A percentile compares a stretch with the other conserved stretches of the same genome.
Evolutionary conservation across 164 flowering plant genomes (phyloP).

Genomic region (Cinnamomum chago): DNA sequence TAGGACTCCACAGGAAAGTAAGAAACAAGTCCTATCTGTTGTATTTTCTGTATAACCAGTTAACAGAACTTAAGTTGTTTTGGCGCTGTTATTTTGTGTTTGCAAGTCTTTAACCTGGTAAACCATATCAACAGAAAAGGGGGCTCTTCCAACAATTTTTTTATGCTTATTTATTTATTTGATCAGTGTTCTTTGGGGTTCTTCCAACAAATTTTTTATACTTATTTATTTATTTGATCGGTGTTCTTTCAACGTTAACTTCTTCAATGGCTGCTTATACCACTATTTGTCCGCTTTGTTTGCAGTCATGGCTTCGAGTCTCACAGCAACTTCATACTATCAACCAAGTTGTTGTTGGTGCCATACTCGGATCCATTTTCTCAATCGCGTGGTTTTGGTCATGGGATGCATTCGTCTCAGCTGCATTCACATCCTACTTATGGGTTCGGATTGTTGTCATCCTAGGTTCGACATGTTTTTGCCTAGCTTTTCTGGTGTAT

Average conservation of each 20-base stretch:
- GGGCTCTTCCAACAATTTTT: background rate
- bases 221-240: background rate
- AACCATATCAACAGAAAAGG: background rate
- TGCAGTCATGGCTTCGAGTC: slow-evolving; percentile 92
- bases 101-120: background rate
- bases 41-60: background rate
- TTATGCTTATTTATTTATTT: background rate
- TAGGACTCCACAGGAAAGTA: too few relatives aligned
- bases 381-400: slow-evolving; percentile 59
- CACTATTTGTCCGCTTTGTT: background rate
- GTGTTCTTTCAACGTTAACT: background rate
- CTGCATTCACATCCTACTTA: slow-evolving; percentile 46
- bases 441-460: slow-evolving; percentile 48
- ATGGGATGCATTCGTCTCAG: slow-evolving; percentile 51
- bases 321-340: slow-evolving; percentile 65
- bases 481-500: slow-evolving; percentile 40
- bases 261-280: background rate
- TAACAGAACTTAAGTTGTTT: background rate
- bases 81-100: background rate
- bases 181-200: background rate
- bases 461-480: slow-evolving; percentile 34
- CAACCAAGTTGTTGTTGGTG: slow-evolving; percentile 80
- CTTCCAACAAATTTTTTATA: background rate
- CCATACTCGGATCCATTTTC: slow-evolving; percentile 51
- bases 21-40: background rate